Evolutionary conservation across 495 filamentous ascomycete genomes (phyloP).

Genomic region (Hyphodiscus hymeniophilus): DNA sequence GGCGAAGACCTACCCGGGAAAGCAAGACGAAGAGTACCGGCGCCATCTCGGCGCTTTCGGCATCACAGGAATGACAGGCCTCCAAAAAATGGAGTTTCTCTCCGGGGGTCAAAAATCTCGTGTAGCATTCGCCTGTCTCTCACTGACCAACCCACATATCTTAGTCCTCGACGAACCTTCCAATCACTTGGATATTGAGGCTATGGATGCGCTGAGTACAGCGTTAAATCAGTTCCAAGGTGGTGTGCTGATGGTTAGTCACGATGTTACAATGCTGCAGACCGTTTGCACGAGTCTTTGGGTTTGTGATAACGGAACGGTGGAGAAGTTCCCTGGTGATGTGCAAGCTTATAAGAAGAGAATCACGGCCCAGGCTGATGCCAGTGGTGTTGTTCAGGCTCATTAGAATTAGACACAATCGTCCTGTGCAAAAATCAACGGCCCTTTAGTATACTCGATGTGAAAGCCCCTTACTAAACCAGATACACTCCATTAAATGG

Average conservation of each 20-base stretch:
- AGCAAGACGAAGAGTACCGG: constrained; percentile 93
- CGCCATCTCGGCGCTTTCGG: constrained; percentile 94
- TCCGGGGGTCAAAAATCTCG: constrained; percentile 98
- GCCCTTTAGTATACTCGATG: too few relatives aligned
- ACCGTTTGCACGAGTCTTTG: constrained; percentile 90
- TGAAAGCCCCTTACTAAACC: too few relatives aligned
- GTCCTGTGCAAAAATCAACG: too few relatives aligned
- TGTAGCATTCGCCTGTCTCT: constrained; percentile 93
- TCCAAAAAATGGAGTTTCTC: constrained; percentile 90
- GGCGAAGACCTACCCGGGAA: constrained; percentile 83
- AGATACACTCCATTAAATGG: too few relatives aligned
- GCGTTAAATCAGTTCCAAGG: constrained; percentile 84
- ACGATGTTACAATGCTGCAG: constrained; percentile 98
- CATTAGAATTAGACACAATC: constrained; percentile 31
- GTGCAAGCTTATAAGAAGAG: constrained; percentile 97
- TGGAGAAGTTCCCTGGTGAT: constrained; percentile 94
- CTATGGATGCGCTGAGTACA: constrained; percentile 89
- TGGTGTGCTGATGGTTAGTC: constrained; percentile 95
- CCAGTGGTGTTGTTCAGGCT: constrained; percentile 67
- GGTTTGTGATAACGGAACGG: constrained; percentile 92
- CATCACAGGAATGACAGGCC: constrained; percentile 93
- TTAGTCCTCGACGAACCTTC: constrained; percentile 96
- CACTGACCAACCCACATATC: constrained; percentile 89
- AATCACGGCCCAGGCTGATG: constrained; percentile 84
- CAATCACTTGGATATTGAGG: constrained; percentile 98